Percentiles rank a stretch among this genome's conserved stretches.
Evolutionary conservation across 2,329 filamentous ascomycete genomes (phyloP).

Genomic region (Calonectria crousiana): DNA sequence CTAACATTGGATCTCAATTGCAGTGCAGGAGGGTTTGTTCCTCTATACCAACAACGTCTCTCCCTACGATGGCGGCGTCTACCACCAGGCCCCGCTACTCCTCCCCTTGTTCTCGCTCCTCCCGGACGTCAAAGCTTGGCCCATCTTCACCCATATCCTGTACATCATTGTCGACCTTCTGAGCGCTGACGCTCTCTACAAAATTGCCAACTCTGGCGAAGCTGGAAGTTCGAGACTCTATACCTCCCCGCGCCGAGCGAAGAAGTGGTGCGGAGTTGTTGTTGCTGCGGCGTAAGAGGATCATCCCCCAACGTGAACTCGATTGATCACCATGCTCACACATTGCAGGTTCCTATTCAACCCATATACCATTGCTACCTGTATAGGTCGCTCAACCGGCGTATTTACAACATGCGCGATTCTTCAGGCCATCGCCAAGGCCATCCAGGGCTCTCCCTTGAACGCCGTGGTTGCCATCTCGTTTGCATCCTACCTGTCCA

Average conservation of each 20-base stretch:
- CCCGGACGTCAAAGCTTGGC: constrained; percentile 74
- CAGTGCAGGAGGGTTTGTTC: constrained; percentile 88
- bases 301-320: neutral
- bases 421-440: constrained; percentile 84
- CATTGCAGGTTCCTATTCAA: constrained; percentile 87
- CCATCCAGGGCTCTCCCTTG: constrained; percentile 78
- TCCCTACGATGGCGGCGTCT: constrained; percentile 93
- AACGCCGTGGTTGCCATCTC: constrained; percentile 87
- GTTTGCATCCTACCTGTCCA: constrained; percentile 89
- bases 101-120: constrained; percentile 92
- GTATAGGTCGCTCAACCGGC: constrained; percentile 88
- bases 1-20: constrained; percentile 15
- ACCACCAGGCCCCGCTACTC: constrained; percentile 86
- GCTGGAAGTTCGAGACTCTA: constrained; percentile 80
- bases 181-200: constrained; percentile 81
- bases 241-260: constrained; percentile 80
- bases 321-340: constrained; percentile 29
- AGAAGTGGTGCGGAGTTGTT: constrained; percentile 79
- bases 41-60: constrained; percentile 97
- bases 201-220: constrained; percentile 85
- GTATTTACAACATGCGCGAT: constrained; percentile 92
- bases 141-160: constrained; percentile 81
- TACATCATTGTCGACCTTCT: constrained; percentile 86
- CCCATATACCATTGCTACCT: constrained; percentile 92
- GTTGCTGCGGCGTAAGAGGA: constrained; percentile 80